These are phyloP conservation scores for Microcos paniculata DNA, from an alignment of 345 rosid genomes.

Conservation along the genomic window DNA sequence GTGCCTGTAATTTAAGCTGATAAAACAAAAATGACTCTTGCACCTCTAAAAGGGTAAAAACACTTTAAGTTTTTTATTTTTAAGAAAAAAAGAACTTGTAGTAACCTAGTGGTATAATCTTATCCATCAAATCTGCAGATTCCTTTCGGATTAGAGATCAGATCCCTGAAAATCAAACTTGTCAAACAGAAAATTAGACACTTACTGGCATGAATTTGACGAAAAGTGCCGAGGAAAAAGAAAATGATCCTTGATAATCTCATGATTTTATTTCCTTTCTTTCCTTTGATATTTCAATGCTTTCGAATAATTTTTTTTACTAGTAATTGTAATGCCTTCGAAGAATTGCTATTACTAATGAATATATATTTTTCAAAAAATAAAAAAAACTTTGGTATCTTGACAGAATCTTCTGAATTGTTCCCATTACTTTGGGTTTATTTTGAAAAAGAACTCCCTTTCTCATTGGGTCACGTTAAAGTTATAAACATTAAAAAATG, in stretches of 20 bases:
- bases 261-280: background rate
- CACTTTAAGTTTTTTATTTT: too few species aligned
- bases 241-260: background rate
- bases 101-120: slow-evolving; percentile 15
- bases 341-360: too few species aligned
- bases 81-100: background rate
- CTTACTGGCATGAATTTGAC: background rate
- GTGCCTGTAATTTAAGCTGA: background rate
- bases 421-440: slow-evolving; percentile 16
- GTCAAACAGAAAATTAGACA: background rate
- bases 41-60: slow-evolving; percentile 16
- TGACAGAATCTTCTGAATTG: slow-evolving; percentile 28
- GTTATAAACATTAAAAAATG: background rate
- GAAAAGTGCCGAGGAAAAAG: slow-evolving; percentile 2
- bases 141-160: slow-evolving; percentile 32
- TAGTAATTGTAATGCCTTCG: too few species aligned
- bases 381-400: slow-evolving; percentile 17
- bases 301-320: background rate
- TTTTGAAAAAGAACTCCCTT: background rate
- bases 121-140: slow-evolving; percentile 20
- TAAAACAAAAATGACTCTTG: slow-evolving; percentile 12
- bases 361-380: background rate
- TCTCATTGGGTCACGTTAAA: slow-evolving; percentile 8
- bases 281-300: slow-evolving; percentile 14
- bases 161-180: slow-evolving; percentile 15